These are phyloP conservation scores for Kodamaea suecica DNA, from an alignment of 1,139 yeast species.

Conservation along the genomic window DNA sequence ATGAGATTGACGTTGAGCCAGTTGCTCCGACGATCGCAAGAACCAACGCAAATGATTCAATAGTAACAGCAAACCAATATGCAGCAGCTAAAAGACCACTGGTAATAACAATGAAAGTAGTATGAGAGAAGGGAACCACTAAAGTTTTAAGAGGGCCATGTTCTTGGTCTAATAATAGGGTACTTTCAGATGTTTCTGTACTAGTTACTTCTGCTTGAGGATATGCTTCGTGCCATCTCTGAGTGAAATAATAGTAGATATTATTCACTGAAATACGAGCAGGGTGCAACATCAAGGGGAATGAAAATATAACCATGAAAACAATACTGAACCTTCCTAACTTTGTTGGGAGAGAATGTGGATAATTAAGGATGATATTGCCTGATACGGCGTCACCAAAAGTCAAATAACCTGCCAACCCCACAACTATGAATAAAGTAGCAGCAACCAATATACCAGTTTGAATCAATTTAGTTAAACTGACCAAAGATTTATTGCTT, in stretches of 20 bases:
- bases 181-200: conserved; percentile 11
- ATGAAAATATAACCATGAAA: conserved; percentile 79
- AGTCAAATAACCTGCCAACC: conserved; percentile 43
- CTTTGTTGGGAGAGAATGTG: conserved; percentile 45
- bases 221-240: conserved; percentile 2
- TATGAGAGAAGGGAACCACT: conserved; percentile 51
- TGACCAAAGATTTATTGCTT: conserved; percentile 49
- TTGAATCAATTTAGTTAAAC: conserved; percentile 51
- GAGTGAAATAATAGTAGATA: conserved; percentile 50
- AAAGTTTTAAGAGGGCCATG: conserved; percentile 16
- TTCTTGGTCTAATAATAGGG: conserved; percentile 16
- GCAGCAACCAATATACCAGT: conserved; percentile 47
- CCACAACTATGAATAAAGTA: conserved; percentile 36
- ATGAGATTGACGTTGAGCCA: conserved; percentile 58
- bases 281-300: conserved; percentile 92
- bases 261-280: conserved; percentile 83
- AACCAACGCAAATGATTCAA: conserved; percentile 53
- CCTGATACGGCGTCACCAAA: conserved; percentile 54
- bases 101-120: conserved; percentile 49
- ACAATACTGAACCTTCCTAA: conserved; percentile 76
- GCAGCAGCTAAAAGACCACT: conserved; percentile 40
- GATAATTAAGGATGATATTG: conserved; percentile 72
- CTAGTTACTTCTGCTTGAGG: too few species aligned
- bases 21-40: conserved; percentile 60
- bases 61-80: conserved; percentile 42